Evolutionary conservation across 345 rosid species (phyloP).

Genomic region (Citrus sp.): DNA sequence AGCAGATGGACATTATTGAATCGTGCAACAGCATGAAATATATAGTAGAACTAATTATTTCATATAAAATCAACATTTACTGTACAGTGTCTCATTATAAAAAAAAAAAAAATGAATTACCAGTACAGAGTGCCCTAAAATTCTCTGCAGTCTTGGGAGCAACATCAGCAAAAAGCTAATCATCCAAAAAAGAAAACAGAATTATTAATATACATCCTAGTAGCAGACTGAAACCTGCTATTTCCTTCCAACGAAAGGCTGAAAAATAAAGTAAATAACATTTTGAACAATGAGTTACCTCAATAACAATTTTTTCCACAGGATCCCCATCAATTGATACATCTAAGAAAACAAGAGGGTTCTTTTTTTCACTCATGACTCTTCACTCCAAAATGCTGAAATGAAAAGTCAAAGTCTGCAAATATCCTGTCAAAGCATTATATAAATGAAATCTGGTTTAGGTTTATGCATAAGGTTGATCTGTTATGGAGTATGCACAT

Average conservation of each 20-base stretch:
- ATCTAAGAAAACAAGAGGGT: conserved; percentile 77
- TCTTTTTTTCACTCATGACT: conserved; percentile 73
- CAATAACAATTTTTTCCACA: conserved; percentile 61
- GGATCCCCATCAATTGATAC: conserved; percentile 68
- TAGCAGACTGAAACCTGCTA: neutral
- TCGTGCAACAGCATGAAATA: neutral
- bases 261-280: neutral
- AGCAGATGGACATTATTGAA: neutral
- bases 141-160: conserved; percentile 96
- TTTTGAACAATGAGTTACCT: conserved; percentile 49
- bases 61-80: conserved; percentile 33
- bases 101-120: conserved; percentile 33
- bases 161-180: conserved; percentile 82
- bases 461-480: neutral
- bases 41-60: neutral
- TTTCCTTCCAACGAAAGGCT: neutral
- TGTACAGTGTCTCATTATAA: conserved; percentile 58
- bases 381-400: conserved; percentile 18
- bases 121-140: conserved; percentile 94
- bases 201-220: neutral
- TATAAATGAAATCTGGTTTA: neutral
- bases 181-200: conserved; percentile 15
- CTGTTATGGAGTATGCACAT: neutral
- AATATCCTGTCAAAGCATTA: neutral
- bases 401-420: neutral